Evolutionary conservation across 2,329 filamentous ascomycete species (phyloP), one percentile per base, ranked within the genome.

Genomic region (Elsinoe australis): DNA sequence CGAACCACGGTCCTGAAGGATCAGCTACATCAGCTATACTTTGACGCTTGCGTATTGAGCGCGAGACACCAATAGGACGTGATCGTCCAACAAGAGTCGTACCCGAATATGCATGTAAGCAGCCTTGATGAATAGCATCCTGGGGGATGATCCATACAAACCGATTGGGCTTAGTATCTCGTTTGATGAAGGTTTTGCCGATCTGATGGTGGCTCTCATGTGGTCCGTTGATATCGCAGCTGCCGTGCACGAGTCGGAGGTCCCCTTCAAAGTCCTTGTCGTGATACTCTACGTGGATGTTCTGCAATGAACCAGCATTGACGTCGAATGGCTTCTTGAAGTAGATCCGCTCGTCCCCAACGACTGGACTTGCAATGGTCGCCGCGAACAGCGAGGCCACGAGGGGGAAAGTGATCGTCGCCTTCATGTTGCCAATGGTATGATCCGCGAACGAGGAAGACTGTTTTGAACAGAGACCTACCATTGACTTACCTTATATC

Each of bases 1-100:
- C 76, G 52, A 83, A 83, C 80, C 79, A 83, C 1, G 79, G 75
- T 0, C 79, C 78, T 58, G 67, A 76, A 2, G 67, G 66, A 44
- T 76, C 72, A 47, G 71, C 71, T 66, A 82, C 73, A 14, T 69
- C 64, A 8, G 39, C 39, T 32, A 44, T 44, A 15, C 39, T 44
- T 9, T 44, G 39, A 19, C 39, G 39, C 18, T 31, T 44, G 5
- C 26, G 39, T 15, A 44, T 5, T 15, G 10, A 10, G 12, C 18
- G 29, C 2, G 69, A 63, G 14, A 72, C 57, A 4, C 56, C 55
- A 32, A 72, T 59, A 7, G 64, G 62, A n/a, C 57, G 51, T 8
- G 70, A 73, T 38, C 66, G 62, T 31, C 70, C 70, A 4, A 73
- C 61, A 3, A 71, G 52, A 2, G 42, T 50, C 5, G 62, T 56